Evolutionary conservation across 768 basidiomycete species (phyloP).

Genomic region (Kwoniella dejecticola): DNA sequence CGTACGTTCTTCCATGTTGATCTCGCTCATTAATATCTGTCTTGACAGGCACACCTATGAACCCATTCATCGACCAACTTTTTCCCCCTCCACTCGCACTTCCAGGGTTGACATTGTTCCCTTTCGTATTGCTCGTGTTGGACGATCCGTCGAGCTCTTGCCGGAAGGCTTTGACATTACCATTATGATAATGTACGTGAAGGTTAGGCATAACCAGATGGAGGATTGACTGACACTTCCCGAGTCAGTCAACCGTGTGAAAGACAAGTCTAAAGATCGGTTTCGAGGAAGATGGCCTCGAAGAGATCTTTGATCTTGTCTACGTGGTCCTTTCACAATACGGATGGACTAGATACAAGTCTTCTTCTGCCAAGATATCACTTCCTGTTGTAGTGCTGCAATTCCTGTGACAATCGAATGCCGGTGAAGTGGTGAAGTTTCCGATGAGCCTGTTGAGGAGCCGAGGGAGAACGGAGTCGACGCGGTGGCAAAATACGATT

Average conservation of each 20-base stretch:
- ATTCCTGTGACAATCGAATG: no score
- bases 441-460: no score
- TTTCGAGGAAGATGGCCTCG: constrained; percentile 51
- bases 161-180: constrained; percentile 49
- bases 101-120: constrained; percentile 17
- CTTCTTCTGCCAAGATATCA: no score
- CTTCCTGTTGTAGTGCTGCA: no score
- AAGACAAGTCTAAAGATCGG: not conserved
- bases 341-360: no score
- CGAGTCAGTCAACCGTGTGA: constrained; percentile 1
- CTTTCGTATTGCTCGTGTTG: constrained; percentile 5
- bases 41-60: constrained; percentile 24
- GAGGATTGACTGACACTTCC: not conserved
- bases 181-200: constrained; percentile 49
- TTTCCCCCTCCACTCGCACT: constrained; percentile 40
- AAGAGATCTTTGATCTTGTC: not conserved
- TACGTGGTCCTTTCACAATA: no score
- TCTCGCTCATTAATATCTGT: constrained; percentile 56
- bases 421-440: no score
- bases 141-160: constrained; percentile 42
- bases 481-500: no score
- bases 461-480: no score
- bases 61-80: constrained; percentile 43
- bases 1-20: constrained; percentile 50
- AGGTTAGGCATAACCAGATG: constrained; percentile 43